Evolutionary conservation across 2,329 filamentous ascomycete genomes (phyloP), one percentile per base, ranked within the genome.

Genomic region (Sporothrix mexicana): DNA sequence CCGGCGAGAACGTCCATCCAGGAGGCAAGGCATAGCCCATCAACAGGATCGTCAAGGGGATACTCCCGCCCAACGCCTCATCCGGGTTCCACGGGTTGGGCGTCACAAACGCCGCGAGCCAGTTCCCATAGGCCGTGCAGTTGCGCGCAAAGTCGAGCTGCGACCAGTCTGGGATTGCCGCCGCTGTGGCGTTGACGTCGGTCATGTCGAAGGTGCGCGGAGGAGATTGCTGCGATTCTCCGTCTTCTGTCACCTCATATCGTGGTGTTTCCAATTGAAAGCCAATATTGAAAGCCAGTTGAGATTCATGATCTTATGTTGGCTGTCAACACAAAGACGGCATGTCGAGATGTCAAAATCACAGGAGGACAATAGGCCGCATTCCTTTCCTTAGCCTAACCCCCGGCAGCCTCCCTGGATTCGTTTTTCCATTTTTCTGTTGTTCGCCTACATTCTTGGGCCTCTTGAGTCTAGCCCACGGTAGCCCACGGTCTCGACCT

Each of bases 91-190:
- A 74, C 4, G 72, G 66, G 69, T 74, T 67, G 66, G 70, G 62
- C 41, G 72, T 43, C 36, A 75, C 61, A 20, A 68, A 76, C 1
- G 74, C 67, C 17, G 72, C 66, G 41, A 76, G 72, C 74, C 74
- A 76, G 1, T 72, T 64, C 45, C 75, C 75, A 43, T 70, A 77
- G n/a, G 64, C 68, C 1, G 70, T 68, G 67, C 76, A 77, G 72
- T 77, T 73, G 3, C 59, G 57, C 10, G 74, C 59, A 45, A 77
- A 77, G 70, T 77, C 62, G 72, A 77, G 74, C 15, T 76, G 59
- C 30, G 47, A n/a, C 64, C 62, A 71, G 45, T 45, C 36, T 5
- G 72, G 72, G 49, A 72, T 47, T 20, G 55, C 69, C n/a, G 45
- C 43, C 13, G 69, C 30, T 7, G 30, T 36, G 30, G 30, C 30